Evolutionary conservation across 192 early-diverging fungal species (phyloP), one percentile per base, ranked within the genome.

Genomic region (Coemansia sp.): DNA sequence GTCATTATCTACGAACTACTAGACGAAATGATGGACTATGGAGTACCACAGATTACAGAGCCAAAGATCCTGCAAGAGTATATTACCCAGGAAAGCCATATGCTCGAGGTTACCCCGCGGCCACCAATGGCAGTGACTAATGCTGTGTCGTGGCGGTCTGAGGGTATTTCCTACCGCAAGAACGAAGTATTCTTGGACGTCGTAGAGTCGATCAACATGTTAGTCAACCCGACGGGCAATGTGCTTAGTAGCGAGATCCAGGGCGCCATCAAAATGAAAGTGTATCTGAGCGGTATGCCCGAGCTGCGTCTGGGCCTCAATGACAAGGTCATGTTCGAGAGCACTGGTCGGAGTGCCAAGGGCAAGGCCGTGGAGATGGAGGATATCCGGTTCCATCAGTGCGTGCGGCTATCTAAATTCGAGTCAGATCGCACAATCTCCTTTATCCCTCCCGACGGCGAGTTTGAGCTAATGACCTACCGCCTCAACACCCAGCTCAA

Each of bases 1-100:
- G 93, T 94, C 6, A 91, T 94, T 62, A 91, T 94, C 62, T 94
- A 94, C 65, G 93, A 94, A 78, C 78, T 94, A 13, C 77, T 94
- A 74, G 93, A 94, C 80, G 93, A 94, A 74, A 94, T 94, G 90
- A 93, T 94, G 92, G 93, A 94, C 75, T 94, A 93, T 68, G 93
- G 93, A 8, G 88, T 93, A 68, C 93, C 93, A 20, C 93, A 94
- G 78, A 94, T 91, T 13, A 93, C 92, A 11, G 93, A 94, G 67
- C 89, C 91, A 38, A 93, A 94, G 80, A 93, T 93, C 53, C 83
- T 94, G 67, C 87, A 93, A 70, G 92, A 92, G 84, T 97, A 99
- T 70, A 99, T 98, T 75, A 97, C 95, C 24, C 97, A 98, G 78
- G 97, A 99, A 79, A 93, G 92, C 61, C 91, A 97, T 71, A 95